Evolutionary conservation across 1,284 basidiomycete species (phyloP), one percentile per base, ranked within the genome.

Genomic region (Cryptococcus depauperatus): DNA sequence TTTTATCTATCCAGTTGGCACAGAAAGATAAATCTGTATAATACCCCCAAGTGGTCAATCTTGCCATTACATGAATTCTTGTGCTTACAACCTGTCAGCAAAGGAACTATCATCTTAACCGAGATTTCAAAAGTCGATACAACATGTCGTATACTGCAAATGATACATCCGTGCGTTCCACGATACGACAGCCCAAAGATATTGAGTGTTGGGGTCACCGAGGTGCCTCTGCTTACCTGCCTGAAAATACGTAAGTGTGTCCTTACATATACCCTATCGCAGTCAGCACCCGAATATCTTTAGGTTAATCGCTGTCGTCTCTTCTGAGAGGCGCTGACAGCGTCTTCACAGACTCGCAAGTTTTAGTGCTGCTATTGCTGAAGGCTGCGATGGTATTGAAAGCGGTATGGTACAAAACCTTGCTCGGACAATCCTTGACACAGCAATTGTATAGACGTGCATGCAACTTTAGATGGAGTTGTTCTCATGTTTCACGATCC

Each of bases 401-500:
- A 89, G 84, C 67, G 65, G 66, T 64, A 28, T 32, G 62, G n/a
- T 21, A 16, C 29, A 27, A 37, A 16, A 37, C 10, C 13, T 25
- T 23, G 19, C 37, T 30, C 52, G 43, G 37, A 35, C 26, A 26
- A 26, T 21, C 5, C 25, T n/a, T 28, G 13, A n/a, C n/a, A n/a
- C n/a, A n/a, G n/a, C n/a, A n/a, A n/a, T n/a, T n/a, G 18, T 27
- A 2, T 79, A 92, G 92, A 97, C 78, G 91, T 97, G 54, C 92
- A 97, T 70, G 83, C 95, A 62, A 92, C 92, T 39, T 75, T 78
- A 54, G 93, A 98, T 72, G 78, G 83, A 58, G 82, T 93, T 43
- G 84, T 97, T 33, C 69, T 97, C 51, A 95, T 97, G 91, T 96
- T 95, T 71, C 92, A 96, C 69, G 91, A 96, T 70, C 85, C 88